Evolutionary conservation across 2,329 filamentous ascomycete genomes (phyloP).

Genomic region (Raffaelea arxii): DNA sequence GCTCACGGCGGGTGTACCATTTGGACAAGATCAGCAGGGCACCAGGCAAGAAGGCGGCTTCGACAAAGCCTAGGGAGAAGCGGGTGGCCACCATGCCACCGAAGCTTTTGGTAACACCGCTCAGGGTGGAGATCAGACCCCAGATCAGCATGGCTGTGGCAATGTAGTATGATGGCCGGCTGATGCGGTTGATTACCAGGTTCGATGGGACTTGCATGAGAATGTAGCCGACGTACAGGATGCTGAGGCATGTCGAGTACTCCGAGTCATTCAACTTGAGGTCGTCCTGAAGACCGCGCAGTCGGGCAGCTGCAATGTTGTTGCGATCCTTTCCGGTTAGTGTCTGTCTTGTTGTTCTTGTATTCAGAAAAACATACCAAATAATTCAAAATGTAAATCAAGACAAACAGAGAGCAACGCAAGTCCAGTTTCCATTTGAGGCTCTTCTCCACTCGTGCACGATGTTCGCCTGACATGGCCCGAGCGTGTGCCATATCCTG

Average conservation of each 20-base stretch:
- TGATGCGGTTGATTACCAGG: constrained; percentile 4
- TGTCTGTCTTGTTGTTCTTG: background rate
- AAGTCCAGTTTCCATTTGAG: constrained; percentile 53
- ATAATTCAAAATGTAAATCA: constrained; percentile 10
- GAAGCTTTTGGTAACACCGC: background rate
- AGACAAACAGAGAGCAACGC: constrained; percentile 11
- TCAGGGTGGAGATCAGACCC: constrained; percentile 7
- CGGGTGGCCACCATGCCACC: constrained; percentile 12
- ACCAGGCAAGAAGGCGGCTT: constrained; percentile 4
- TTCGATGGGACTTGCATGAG: constrained; percentile 12
- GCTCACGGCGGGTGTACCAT: constrained; percentile 4
- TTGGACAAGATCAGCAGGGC: constrained; percentile 10
- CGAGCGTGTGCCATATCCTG: background rate
- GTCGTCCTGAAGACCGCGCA: background rate
- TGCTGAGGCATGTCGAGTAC: constrained; percentile 6
- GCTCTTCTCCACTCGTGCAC: constrained; percentile 34
- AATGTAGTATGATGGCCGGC: constrained; percentile 10
- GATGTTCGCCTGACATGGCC: background rate
- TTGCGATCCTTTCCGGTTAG: background rate
- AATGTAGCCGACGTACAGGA: constrained; percentile 14
- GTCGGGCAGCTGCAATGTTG: background rate
- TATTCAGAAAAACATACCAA: background rate
- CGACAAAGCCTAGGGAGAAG: constrained; percentile 6
- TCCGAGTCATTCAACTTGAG: background rate
- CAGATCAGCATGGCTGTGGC: constrained; percentile 7